A percentile compares a stretch with the other conserved stretches of the same genome.
Evolutionary conservation across 2,329 filamentous ascomycete genomes (phyloP).

Genomic region (Ophiocordyceps camponoti-floridani): DNA sequence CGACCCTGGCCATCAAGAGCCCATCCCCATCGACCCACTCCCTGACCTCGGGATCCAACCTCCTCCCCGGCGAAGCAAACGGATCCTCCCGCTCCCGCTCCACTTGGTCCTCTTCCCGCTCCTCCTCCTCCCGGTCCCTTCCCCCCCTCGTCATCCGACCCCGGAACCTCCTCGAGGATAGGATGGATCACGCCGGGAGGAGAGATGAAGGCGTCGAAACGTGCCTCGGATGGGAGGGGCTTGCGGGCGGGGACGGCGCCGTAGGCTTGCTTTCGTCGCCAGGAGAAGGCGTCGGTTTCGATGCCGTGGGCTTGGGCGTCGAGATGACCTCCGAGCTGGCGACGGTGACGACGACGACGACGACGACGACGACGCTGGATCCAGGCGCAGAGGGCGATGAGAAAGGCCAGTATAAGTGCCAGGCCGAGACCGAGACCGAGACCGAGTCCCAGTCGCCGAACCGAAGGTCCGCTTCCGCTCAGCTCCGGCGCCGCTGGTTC

Average conservation of each 20-base stretch:
- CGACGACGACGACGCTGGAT: too few species aligned
- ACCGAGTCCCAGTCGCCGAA: conserved; percentile 33
- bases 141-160: conserved; percentile 33
- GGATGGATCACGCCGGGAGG: conserved; percentile 31
- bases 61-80: conserved; percentile 24
- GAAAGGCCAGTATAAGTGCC: conserved; percentile 25
- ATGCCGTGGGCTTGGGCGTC: too few species aligned
- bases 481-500: conserved; percentile 9
- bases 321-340: too few species aligned
- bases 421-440: conserved; percentile 42
- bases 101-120: too few species aligned
- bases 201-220: conserved; percentile 10
- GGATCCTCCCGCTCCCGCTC: conserved; percentile 30
- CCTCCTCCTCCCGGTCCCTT: conserved; percentile 9
- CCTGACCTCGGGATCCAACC: conserved; percentile 31
- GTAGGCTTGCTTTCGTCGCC: too few species aligned
- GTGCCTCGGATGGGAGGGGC: conserved; percentile 10
- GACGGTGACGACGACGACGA: too few species aligned
- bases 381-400: conserved; percentile 31
- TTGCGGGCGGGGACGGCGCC: too few species aligned
- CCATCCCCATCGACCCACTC: conserved; percentile 40
- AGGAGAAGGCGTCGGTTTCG: too few species aligned
- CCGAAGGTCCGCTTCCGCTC: conserved; percentile 5
- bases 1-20: conserved; percentile 9
- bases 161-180: conserved; percentile 40